Conservation (phyloP, 2,329 filamentous ascomycete species). For the Colletotrichum sp. region DNA sequence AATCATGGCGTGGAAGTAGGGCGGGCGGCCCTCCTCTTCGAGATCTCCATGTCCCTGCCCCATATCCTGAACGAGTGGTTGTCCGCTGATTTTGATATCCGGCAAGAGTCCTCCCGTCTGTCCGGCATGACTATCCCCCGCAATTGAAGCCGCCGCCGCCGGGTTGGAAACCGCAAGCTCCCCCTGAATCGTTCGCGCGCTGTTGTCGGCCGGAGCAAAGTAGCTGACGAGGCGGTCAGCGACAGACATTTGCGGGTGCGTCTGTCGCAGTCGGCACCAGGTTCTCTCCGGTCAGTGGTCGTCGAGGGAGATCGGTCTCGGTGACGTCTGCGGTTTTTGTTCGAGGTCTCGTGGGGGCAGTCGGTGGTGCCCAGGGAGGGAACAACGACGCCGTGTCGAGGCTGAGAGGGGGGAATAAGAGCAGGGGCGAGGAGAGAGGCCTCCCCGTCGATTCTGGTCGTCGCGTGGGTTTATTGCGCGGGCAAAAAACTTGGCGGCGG, state of each 20-base stretch:
- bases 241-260: conserved; percentile 54
- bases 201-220: conserved; percentile 47
- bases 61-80: conserved; percentile 16
- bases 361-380: neutral
- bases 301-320: conserved; percentile 32
- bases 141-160: conserved; percentile 34
- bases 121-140: conserved; percentile 38
- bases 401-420: neutral
- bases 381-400: neutral
- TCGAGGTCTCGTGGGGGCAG: neutral
- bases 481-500: conserved; percentile 19
- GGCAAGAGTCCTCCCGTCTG: conserved; percentile 29
- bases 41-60: conserved; percentile 34
- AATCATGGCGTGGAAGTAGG: conserved; percentile 74
- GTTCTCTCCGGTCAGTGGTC: conserved; percentile 1
- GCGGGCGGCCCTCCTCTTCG: conserved; percentile 47
- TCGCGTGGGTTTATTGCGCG: conserved; percentile 8
- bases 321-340: neutral
- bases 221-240: conserved; percentile 57
- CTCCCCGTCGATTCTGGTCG: conserved; percentile 6
- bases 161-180: conserved; percentile 23
- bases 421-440: neutral
- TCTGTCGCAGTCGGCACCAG: conserved; percentile 6
- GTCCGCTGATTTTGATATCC: conserved; percentile 29
- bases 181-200: conserved; percentile 23